Conservation (phyloP, 306 rosid species). For the Trifolium fragiferum region DNA sequence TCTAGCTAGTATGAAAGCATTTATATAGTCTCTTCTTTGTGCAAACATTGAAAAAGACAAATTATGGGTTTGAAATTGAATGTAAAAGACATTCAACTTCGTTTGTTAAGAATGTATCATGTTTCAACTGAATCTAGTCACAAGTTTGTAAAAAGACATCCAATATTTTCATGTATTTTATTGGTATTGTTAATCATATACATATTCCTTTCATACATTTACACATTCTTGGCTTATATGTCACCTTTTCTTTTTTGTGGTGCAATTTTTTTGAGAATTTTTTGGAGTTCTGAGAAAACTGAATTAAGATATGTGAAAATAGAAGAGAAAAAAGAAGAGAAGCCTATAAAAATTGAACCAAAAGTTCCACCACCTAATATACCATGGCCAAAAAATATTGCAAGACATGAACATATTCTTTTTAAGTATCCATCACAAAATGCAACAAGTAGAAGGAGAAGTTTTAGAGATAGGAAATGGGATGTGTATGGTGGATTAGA, state of each 20-base stretch:
- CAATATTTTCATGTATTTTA: conserved; percentile 48
- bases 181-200: conserved; percentile 46
- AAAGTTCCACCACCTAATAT: background rate
- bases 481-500: conserved; percentile 43
- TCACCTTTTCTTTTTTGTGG: conserved; percentile 67
- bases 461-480: conserved; percentile 50
- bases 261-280: conserved; percentile 59
- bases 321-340: conserved; percentile 35
- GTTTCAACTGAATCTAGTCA: conserved; percentile 47
- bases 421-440: conserved; percentile 42
- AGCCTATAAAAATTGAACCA: conserved; percentile 21
- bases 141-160: conserved; percentile 54
- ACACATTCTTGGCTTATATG: conserved; percentile 53
- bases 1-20: background rate
- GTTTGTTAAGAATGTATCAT: conserved; percentile 44
- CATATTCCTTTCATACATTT: conserved; percentile 54
- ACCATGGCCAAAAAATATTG: background rate
- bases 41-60: conserved; percentile 24
- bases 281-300: conserved; percentile 77
- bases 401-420: conserved; percentile 21
- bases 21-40: conserved; percentile 3
- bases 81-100: conserved; percentile 53
- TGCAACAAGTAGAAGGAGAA: conserved; percentile 61
- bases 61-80: conserved; percentile 59
- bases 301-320: conserved; percentile 40